A percentile compares a stretch with the other conserved stretches of the same genome.
Evolutionary conservation across 108 stramenopile genomes (phyloP).

Genomic region (Conticribra weissflogii): DNA sequence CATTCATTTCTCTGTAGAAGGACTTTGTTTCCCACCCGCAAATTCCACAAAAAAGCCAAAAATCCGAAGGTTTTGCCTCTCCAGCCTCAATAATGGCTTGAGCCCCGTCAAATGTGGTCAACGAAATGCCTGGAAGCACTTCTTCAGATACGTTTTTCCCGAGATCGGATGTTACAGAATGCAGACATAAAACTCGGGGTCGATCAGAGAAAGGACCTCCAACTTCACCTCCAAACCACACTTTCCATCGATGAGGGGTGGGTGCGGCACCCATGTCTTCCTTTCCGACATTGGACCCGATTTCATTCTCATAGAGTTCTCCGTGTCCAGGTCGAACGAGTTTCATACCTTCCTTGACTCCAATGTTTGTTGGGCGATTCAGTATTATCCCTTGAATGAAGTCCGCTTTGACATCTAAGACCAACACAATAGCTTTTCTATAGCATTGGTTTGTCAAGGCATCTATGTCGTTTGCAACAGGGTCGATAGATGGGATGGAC

Average conservation of each 20-base stretch:
- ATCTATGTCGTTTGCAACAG: conserved; percentile 38
- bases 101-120: conserved; percentile 48
- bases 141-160: conserved; percentile 36
- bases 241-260: conserved; percentile 43
- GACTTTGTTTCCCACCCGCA: conserved; percentile 51
- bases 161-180: conserved; percentile 30
- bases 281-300: conserved; percentile 1
- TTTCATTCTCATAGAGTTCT: conserved; percentile 33
- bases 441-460: conserved; percentile 63
- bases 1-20: conserved; percentile 47
- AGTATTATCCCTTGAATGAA: conserved; percentile 79
- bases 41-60: conserved; percentile 55
- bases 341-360: conserved; percentile 49
- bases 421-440: conserved; percentile 72
- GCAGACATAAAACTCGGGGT: conserved; percentile 48
- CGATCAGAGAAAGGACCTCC: conserved; percentile 46
- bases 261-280: too few relatives aligned
- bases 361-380: conserved; percentile 71
- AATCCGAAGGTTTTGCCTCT: conserved; percentile 43
- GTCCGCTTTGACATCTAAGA: conserved; percentile 57
- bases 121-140: conserved; percentile 32
- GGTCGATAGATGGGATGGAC: conserved; percentile 45
- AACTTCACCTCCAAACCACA: conserved; percentile 79
- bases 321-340: conserved; percentile 32
- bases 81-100: conserved; percentile 27